These are phyloP conservation scores for Vaucheria bursata DNA, from an alignment of 352 stramenopile species.

Conservation along the genomic window DNA sequence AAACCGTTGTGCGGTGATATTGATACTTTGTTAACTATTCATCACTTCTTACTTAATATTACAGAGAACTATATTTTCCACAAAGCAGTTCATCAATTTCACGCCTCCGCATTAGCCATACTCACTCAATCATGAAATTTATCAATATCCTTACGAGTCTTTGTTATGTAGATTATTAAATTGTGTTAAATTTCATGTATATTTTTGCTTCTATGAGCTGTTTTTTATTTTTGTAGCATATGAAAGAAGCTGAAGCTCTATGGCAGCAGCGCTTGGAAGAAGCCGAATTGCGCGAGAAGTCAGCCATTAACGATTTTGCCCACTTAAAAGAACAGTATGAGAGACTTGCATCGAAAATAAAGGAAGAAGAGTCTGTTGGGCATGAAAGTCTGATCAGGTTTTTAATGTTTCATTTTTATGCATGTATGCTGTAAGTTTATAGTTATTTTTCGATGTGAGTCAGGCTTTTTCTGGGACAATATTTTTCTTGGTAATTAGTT, in stretches of 20 bases:
- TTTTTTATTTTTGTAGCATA: slow-evolving; percentile 45
- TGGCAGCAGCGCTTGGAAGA: slow-evolving; percentile 39
- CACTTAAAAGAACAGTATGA: slow-evolving; percentile 18
- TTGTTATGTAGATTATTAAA: too few relatives aligned
- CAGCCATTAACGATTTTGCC: slow-evolving; percentile 15
- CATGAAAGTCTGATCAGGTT: slow-evolving; percentile 8
- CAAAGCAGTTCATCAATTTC: too few relatives aligned
- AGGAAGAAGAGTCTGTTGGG: slow-evolving; percentile 15
- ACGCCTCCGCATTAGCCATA: too few relatives aligned
- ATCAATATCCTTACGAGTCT: too few relatives aligned
- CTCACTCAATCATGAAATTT: too few relatives aligned
- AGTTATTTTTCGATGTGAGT: too few relatives aligned
- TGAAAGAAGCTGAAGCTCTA: slow-evolving; percentile 43
- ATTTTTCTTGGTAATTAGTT: too few relatives aligned
- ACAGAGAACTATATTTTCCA: too few relatives aligned
- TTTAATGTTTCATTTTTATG: not conserved
- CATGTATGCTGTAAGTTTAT: not conserved
- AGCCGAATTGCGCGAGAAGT: slow-evolving; percentile 21
- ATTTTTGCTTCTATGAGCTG: not conserved
- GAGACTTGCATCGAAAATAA: slow-evolving; percentile 9
- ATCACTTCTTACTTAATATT: too few relatives aligned
- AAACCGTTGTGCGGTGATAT: too few relatives aligned
- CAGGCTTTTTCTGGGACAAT: too few relatives aligned
- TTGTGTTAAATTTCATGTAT: not conserved
- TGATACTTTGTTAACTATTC: too few relatives aligned